Base-by-base conservation (phyloP, 441 rosid genomes). In the Euphorbia celastroides region DNA sequence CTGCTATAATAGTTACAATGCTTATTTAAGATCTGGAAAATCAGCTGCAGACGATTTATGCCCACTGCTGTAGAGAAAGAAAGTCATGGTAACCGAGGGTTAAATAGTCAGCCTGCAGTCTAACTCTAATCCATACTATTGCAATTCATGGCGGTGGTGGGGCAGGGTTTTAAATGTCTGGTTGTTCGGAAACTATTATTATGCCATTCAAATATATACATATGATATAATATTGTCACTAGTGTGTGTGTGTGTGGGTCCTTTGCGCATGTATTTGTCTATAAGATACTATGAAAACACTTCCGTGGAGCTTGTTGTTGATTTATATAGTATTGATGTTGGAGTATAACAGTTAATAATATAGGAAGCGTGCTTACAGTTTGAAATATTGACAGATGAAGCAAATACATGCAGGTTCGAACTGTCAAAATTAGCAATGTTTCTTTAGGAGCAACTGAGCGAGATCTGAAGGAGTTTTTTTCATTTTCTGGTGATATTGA, bases 401-500 rank as follows among this genome's bases (percentile, higher is more conserved):
- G 28, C 26, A 57, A 57, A 7, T 57, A 16, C 38, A 7, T 66
- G 83, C 85, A 92, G 96, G 72, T 73, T 64, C 83, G 72, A 75
- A 87, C 97, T 1, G 79, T 92, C 34, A 88, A 88, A 81, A 93
- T 93, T 28, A 81, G 85, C 79, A 90, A 88, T 60, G 85, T 93
- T 78, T 90, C 98, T 66, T 55, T 87, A 6, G 79, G 79, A 76
- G 89, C 89, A 65, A 79, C 85, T 13, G 88, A 90, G 77, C 67
- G 81, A 70, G 96, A 88, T 75, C 78, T 93, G 71, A 82, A 81
- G 75, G 97, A 93, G 76, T 93, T 93, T 74, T 93, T 90, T 64
- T 93, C 97, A 36, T 90, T 88, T 69, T 90, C 98, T 32, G 98
- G 97, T 44, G 92, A 88, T 46, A 90, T 93, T 65, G 79, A 75